phyloP scores from a whole-genome alignment of 345 rosid genomes.

The Euphorbia pulcherrima region DNA sequence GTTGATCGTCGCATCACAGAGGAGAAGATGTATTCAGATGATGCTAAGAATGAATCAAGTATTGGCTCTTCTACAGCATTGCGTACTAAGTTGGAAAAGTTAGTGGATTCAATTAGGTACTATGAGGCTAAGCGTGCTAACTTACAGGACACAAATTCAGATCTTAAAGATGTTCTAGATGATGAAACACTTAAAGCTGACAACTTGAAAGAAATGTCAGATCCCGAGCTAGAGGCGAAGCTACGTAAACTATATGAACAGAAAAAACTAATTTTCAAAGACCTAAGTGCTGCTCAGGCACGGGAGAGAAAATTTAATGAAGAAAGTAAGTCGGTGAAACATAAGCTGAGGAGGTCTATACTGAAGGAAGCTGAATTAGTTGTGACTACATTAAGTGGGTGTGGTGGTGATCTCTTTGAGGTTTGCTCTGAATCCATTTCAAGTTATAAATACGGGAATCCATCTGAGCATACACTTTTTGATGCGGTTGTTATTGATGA shows the following conservation, averaged over 20 bases:
- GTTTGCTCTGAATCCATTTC: slow-evolving; percentile 85
- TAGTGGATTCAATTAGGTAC: slow-evolving; percentile 67
- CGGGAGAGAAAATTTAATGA: slow-evolving; percentile 69
- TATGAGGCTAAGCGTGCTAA: slow-evolving; percentile 91
- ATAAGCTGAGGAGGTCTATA: slow-evolving; percentile 73
- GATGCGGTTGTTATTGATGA: slow-evolving; percentile 95
- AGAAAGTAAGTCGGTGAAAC: slow-evolving; percentile 59
- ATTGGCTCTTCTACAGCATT: slow-evolving; percentile 47
- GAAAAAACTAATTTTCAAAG: slow-evolving; percentile 76
- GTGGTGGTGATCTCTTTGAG: slow-evolving; percentile 92
- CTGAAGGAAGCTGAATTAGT: slow-evolving; percentile 94
- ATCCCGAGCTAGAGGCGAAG: slow-evolving; percentile 56
- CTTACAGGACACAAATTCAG: slow-evolving; percentile 53
- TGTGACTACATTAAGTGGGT: slow-evolving; percentile 89
- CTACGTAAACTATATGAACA: slow-evolving; percentile 72
- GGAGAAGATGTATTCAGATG: slow-evolving; percentile 50
- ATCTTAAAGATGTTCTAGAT: slow-evolving; percentile 37
- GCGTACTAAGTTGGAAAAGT: slow-evolving; percentile 72
- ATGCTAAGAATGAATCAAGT: slow-evolving; percentile 39
- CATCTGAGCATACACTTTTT: slow-evolving; percentile 74
- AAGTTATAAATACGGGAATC: slow-evolving; percentile 58
- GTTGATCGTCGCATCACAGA: slow-evolving; percentile 80
- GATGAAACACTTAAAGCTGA: slow-evolving; percentile 40
- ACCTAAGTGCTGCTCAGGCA: slow-evolving; percentile 76
- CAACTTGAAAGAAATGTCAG: slow-evolving; percentile 56